A percentile compares a stretch with the other conserved stretches of the same genome.
Evolutionary conservation across 148 eudicot species (phyloP).

Genomic region (Vaccinium darrowii): DNA sequence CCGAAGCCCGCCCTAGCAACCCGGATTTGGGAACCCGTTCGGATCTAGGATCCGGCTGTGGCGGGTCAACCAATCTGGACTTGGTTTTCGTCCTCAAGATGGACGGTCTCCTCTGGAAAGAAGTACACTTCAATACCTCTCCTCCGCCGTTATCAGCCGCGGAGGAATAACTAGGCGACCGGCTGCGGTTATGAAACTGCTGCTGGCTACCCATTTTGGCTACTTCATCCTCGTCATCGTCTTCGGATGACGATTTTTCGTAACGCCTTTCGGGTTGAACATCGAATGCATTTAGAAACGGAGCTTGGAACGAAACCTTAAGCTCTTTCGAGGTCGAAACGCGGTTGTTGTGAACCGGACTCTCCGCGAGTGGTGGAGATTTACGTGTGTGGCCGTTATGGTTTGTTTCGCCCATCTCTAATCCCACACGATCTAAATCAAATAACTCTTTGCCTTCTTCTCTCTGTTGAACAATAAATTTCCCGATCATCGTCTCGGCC

Average conservation of each 20-base stretch:
- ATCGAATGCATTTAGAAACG: conserved; percentile 13
- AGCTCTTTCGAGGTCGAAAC: conserved; percentile 18
- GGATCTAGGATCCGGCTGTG: conserved; percentile 21
- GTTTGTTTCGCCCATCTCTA: conserved; percentile 2
- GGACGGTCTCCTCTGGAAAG: conserved; percentile 37
- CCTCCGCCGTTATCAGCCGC: conserved; percentile 10
- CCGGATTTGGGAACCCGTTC: conserved; percentile 32
- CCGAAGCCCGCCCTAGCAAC: conserved; percentile 9
- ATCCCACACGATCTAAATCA: background rate
- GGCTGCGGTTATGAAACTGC: background rate
- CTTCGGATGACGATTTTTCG: background rate
- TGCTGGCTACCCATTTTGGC: background rate
- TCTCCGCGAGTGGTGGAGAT: background rate
- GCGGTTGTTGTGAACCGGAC: background rate
- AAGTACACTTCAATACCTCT: conserved; percentile 58
- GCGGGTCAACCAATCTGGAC: conserved; percentile 57
- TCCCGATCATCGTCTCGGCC: conserved; percentile 6
- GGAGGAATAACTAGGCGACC: background rate
- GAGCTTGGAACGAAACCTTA: conserved; percentile 31
- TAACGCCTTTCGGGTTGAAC: background rate
- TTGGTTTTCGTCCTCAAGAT: conserved; percentile 43
- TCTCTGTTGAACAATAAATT: conserved; percentile 9
- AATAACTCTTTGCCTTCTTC: background rate
- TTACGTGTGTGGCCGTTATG: background rate
- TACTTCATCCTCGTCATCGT: background rate